phyloP scores from a whole-genome alignment of 2,329 filamentous ascomycete genomes.

The Fusarium sp. region DNA sequence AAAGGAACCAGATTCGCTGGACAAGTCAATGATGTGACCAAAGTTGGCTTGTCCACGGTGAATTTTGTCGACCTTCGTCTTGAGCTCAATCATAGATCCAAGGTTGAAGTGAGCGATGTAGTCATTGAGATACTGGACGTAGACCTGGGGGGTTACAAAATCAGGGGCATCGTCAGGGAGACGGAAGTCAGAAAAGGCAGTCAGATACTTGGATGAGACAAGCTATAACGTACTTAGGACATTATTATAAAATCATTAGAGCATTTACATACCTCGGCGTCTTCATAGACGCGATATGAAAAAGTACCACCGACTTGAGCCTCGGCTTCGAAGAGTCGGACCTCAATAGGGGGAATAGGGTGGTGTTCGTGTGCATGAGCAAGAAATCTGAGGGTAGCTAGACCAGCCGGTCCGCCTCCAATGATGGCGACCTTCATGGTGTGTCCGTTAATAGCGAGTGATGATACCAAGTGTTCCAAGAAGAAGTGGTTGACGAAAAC shows the following conservation, averaged over 20 bases:
- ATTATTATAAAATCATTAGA: rapidly evolving
- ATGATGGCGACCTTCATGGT: slow-evolving; percentile 57
- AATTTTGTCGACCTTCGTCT: slow-evolving; percentile 50
- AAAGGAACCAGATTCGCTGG: slow-evolving; percentile 8
- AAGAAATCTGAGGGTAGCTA: slow-evolving; percentile 58
- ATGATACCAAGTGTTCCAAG: not conserved
- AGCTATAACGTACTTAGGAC: slow-evolving; percentile 47
- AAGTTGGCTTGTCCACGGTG: slow-evolving; percentile 20
- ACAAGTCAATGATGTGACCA: slow-evolving; percentile 33
- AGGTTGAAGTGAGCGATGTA: slow-evolving; percentile 58
- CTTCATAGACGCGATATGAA: slow-evolving; percentile 60
- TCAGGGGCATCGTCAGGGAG: slow-evolving; percentile 57
- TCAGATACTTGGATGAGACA: slow-evolving; percentile 64
- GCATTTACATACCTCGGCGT: slow-evolving; percentile 56
- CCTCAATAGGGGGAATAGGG: slow-evolving; percentile 55
- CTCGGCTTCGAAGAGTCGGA: slow-evolving; percentile 60
- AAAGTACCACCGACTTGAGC: slow-evolving; percentile 62
- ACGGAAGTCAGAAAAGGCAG: slow-evolving; percentile 63
- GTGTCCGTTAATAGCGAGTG: not conserved
- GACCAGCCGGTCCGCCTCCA: slow-evolving; percentile 59
- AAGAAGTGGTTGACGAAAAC: slow-evolving; percentile 4
- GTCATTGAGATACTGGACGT: slow-evolving; percentile 58
- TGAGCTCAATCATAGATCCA: slow-evolving; percentile 53
- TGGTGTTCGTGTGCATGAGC: slow-evolving; percentile 55
- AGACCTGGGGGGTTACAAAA: slow-evolving; percentile 57